Evolutionary conservation across 2,329 filamentous ascomycete species (phyloP).

Genomic region (Mariannaea elegans): DNA sequence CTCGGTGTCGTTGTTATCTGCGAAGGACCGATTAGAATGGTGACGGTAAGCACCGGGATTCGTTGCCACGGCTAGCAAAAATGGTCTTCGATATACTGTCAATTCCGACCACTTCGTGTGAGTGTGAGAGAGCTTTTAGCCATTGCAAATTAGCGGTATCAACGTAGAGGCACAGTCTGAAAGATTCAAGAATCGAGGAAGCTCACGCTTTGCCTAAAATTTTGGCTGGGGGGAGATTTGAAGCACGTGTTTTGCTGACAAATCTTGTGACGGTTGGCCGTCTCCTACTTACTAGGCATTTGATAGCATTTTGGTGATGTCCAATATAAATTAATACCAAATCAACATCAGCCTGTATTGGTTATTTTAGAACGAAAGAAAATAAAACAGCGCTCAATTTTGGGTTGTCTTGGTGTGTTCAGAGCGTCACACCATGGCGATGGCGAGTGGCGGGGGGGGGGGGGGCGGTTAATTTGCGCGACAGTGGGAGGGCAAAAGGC

Average conservation of each 20-base stretch:
- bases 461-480: too few species aligned
- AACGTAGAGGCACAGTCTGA: neutral
- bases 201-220: neutral
- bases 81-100: constrained; percentile 2
- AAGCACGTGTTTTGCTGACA: neutral
- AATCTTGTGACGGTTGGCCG: neutral
- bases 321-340: neutral
- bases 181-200: neutral
- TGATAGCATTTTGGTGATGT: constrained; percentile 1
- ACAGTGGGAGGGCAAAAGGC: too few species aligned
- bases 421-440: too few species aligned
- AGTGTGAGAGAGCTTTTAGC: neutral
- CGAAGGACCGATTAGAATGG: neutral
- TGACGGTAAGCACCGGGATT: neutral
- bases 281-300: constrained; percentile 1
- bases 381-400: neutral
- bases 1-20: neutral
- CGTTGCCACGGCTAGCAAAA: constrained; percentile 1
- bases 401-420: neutral
- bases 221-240: neutral
- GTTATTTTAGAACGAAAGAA: constrained; percentile 2
- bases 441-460: too few species aligned
- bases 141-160: neutral
- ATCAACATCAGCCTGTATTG: constrained; percentile 3
- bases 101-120: neutral